A percentile compares a stretch with the other conserved stretches of the same genome.
Conservation (phyloP, 352 stramenopile genomes). For the Phytophthora nicotianae region DNA sequence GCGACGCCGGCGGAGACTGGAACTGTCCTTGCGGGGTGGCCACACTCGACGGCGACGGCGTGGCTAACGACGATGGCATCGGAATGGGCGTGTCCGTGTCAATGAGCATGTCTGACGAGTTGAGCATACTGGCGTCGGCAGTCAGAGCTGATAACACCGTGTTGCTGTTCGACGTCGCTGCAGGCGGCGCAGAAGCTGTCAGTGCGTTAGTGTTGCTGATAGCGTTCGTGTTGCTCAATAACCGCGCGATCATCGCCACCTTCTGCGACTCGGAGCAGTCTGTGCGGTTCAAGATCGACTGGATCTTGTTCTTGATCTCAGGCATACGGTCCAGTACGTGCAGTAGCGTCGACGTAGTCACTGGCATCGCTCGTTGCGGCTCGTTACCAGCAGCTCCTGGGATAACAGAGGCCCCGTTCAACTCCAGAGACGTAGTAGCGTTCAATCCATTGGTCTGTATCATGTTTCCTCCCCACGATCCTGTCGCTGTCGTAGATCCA, state of each 20-base stretch:
- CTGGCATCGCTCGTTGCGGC: slow-evolving; percentile 49
- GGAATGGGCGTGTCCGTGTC: slow-evolving; percentile 56
- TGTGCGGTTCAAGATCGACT: slow-evolving; percentile 82
- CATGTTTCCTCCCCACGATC: slow-evolving; percentile 40
- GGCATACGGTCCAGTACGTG: slow-evolving; percentile 87
- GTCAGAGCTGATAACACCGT: slow-evolving; percentile 35
- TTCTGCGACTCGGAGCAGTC: slow-evolving; percentile 90
- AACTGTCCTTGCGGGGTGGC: slow-evolving; percentile 29
- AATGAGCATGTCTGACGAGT: slow-evolving; percentile 41
- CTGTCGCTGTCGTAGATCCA: slow-evolving; percentile 22
- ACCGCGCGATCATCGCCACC: slow-evolving; percentile 84
- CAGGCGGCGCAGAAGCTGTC: not conserved
- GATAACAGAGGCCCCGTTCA: slow-evolving; percentile 10
- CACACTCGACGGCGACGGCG: slow-evolving; percentile 23
- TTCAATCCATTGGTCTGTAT: slow-evolving; percentile 31
- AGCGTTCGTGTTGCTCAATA: slow-evolving; percentile 87
- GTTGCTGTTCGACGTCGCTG: slow-evolving; percentile 18
- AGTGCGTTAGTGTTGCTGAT: slow-evolving; percentile 57
- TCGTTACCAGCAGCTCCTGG: slow-evolving; percentile 21
- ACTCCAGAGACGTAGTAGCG: slow-evolving; percentile 15
- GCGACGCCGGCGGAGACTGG: slow-evolving; percentile 26
- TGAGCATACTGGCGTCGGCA: slow-evolving; percentile 36
- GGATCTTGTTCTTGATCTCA: slow-evolving; percentile 92
- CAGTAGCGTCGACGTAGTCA: slow-evolving; percentile 80
- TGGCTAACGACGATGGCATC: slow-evolving; percentile 45